Evolutionary conservation across 371 early-diverging fungal species (phyloP).

Genomic region (Mortierella sp.): DNA sequence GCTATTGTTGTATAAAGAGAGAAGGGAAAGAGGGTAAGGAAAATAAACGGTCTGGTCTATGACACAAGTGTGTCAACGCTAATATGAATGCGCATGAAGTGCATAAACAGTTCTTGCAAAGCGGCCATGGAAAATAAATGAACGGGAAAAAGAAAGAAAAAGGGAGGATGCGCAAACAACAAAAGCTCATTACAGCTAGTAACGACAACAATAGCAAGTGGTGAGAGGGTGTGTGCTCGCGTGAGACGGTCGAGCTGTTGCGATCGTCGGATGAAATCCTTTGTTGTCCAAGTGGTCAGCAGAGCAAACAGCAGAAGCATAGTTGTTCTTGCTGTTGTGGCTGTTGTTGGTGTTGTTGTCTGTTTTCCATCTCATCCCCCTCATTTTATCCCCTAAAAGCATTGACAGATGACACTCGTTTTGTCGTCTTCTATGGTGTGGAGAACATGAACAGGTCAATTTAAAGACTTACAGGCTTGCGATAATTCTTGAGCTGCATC

Average conservation of each 20-base stretch:
- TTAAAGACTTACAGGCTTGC: slow-evolving; percentile 80
- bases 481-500: slow-evolving; percentile 92
- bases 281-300: not conserved
- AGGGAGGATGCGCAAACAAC: not conserved
- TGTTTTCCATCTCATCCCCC: not conserved
- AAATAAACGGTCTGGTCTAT: not conserved
- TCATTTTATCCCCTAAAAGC: not conserved
- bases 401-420: not conserved
- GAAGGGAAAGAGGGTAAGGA: not conserved
- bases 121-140: not conserved
- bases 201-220: slow-evolving; percentile 25
- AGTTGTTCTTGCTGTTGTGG: not conserved
- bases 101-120: not conserved
- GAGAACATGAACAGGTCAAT: not conserved
- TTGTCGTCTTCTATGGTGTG: not conserved
- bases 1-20: slow-evolving; percentile 55
- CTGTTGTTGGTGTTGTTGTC: not conserved
- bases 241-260: not conserved
- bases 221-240: not conserved
- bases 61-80: not conserved
- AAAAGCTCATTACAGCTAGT: not conserved
- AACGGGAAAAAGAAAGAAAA: slow-evolving; percentile 9
- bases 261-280: not conserved
- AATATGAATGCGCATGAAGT: not conserved
- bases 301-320: slow-evolving; percentile 7